phyloP scores from a whole-genome alignment of 805 yeast genomes.

The Starmera pachycereana region DNA sequence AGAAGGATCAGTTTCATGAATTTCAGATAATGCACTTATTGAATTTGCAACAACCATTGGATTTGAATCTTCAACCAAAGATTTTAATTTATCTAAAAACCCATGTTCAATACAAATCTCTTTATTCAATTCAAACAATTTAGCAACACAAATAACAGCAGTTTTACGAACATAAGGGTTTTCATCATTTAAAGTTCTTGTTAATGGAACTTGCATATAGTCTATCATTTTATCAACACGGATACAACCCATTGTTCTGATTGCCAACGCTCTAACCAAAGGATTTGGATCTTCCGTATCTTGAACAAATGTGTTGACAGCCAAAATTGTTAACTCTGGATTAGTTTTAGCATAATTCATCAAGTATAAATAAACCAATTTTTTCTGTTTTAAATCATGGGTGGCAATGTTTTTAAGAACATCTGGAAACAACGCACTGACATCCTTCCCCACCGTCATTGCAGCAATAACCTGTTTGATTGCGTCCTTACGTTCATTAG shows the following conservation, averaged over 20 bases:
- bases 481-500: constrained; percentile 91
- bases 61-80: constrained; percentile 72
- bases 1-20: constrained; percentile 54
- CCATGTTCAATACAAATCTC: constrained; percentile 80
- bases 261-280: constrained; percentile 88
- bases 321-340: constrained; percentile 91
- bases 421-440: constrained; percentile 89
- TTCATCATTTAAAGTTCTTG: constrained; percentile 78
- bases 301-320: constrained; percentile 91
- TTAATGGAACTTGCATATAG: constrained; percentile 84
- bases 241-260: constrained; percentile 97
- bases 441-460: constrained; percentile 97
- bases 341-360: constrained; percentile 97
- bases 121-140: constrained; percentile 78
- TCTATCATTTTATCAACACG: constrained; percentile 93
- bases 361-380: constrained; percentile 83
- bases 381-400: constrained; percentile 92
- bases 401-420: constrained; percentile 95
- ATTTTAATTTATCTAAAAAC: constrained; percentile 57
- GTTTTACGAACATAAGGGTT: constrained; percentile 97
- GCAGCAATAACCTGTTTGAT: constrained; percentile 95
- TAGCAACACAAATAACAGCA: constrained; percentile 95
- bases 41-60: constrained; percentile 98
- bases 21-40: constrained; percentile 75
- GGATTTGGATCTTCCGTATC: constrained; percentile 98